These are phyloP conservation scores for Talaromyces sp. DNA, from an alignment of 2,329 filamentous ascomycete species.

Conservation along the genomic window DNA sequence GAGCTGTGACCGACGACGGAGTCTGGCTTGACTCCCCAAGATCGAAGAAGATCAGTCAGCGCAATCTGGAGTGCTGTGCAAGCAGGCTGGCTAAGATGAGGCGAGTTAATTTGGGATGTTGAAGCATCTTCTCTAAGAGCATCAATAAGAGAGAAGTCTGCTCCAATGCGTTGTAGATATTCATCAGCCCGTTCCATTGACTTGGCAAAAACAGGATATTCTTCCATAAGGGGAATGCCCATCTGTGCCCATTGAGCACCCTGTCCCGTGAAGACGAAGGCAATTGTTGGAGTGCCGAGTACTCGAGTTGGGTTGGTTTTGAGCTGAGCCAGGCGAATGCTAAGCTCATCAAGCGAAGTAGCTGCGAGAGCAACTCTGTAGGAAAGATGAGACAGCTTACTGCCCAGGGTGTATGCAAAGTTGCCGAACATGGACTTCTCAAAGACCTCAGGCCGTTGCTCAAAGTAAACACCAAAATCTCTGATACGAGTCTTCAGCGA, in stretches of 20 bases:
- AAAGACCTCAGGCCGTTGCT: constrained; percentile 25
- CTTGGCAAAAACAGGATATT: constrained; percentile 25
- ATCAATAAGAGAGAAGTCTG: constrained; percentile 23
- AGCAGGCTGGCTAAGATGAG: constrained; percentile 24
- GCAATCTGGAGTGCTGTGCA: constrained; percentile 26
- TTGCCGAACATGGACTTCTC: constrained; percentile 27
- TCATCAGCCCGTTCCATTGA: constrained; percentile 19
- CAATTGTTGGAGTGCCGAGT: constrained; percentile 16
- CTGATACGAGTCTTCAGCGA: constrained; percentile 25
- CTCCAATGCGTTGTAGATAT: constrained; percentile 17
- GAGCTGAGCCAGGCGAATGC: constrained; percentile 25
- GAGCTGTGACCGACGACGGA: constrained; percentile 27
- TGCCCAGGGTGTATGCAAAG: constrained; percentile 30
- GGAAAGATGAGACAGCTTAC: constrained; percentile 28
- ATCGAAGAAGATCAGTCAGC: constrained; percentile 19
- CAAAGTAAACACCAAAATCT: constrained; percentile 30
- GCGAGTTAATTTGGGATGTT: constrained; percentile 19
- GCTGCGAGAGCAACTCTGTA: constrained; percentile 27
- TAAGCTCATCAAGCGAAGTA: constrained; percentile 24
- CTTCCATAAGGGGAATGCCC: constrained; percentile 27
- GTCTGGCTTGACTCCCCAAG: constrained; percentile 21
- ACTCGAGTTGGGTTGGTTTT: constrained; percentile 26
- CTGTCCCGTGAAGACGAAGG: constrained; percentile 28
- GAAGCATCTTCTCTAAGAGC: constrained; percentile 14
- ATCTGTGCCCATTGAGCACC: constrained; percentile 27